Conservation (phyloP, 176 grass and related monocot species). For the Carex pumila region DNA sequence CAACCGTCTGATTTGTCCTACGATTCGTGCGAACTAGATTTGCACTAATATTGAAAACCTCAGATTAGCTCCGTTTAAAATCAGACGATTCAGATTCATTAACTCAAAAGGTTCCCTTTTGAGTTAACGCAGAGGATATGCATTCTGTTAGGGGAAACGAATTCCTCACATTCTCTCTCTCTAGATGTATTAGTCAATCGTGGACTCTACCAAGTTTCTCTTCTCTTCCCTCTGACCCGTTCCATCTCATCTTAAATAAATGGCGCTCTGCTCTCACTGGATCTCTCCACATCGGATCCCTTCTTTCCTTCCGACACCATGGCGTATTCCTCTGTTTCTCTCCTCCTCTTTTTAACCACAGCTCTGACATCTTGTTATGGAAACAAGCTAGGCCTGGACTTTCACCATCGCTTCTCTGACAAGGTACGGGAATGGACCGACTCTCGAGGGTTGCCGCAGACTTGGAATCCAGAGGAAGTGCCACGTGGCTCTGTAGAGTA, state of each 20-base stretch:
- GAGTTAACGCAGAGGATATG: no score
- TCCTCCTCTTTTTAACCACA: neutral
- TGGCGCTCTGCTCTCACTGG: neutral
- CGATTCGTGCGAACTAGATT: no score
- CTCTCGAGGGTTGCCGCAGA: slow-evolving; percentile 23
- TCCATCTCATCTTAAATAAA: neutral
- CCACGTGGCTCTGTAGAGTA: slow-evolving; percentile 43
- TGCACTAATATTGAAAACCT: no score
- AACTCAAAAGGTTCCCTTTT: no score
- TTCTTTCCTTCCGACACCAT: neutral
- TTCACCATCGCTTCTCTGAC: slow-evolving; percentile 71
- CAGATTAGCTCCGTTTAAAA: no score
- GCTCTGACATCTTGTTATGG: neutral
- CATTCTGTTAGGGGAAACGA: neutral
- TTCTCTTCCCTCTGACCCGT: neutral
- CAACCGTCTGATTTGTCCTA: no score
- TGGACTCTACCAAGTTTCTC: neutral
- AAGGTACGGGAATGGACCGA: slow-evolving; percentile 45
- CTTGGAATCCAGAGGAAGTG: slow-evolving; percentile 9
- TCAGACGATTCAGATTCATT: no score
- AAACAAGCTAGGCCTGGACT: slow-evolving; percentile 44
- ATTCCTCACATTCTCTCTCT: neutral
- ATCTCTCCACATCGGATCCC: neutral
- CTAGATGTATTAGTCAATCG: neutral
- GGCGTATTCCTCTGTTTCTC: neutral